Evolutionary conservation across 345 rosid species (phyloP).

Genomic region (Eucalyptus sp.): DNA sequence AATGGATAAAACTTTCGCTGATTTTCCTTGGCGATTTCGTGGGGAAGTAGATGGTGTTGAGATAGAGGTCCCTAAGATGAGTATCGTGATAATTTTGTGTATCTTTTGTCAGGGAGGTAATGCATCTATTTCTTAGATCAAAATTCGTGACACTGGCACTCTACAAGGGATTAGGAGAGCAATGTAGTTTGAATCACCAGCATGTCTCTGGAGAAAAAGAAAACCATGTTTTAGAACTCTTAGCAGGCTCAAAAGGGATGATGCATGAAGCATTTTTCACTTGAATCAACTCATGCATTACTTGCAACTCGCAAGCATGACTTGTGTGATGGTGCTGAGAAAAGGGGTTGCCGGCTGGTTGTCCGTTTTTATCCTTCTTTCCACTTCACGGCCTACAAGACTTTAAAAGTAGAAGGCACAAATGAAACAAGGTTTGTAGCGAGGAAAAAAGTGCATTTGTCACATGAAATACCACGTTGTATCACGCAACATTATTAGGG

Average conservation of each 20-base stretch:
- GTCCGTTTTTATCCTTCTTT: neutral
- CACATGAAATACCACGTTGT: neutral
- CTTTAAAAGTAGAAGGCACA: neutral
- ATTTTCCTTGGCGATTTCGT: conserved; percentile 69
- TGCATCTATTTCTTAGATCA: neutral
- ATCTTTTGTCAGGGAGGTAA: neutral
- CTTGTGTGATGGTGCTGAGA: neutral
- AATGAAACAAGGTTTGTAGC: neutral
- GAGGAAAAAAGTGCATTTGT: neutral
- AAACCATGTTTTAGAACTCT: neutral
- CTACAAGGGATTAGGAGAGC: neutral
- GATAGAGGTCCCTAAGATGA: conserved; percentile 29
- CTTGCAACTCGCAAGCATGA: neutral
- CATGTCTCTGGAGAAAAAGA: neutral
- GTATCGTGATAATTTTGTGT: neutral
- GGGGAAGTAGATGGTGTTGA: conserved; percentile 80
- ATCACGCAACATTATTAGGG: neutral
- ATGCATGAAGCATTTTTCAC: neutral
- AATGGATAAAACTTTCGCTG: conserved; percentile 71
- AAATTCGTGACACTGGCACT: neutral
- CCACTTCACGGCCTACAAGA: neutral
- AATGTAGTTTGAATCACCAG: neutral
- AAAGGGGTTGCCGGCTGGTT: neutral
- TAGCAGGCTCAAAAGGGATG: neutral
- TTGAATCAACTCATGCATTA: neutral